Evolutionary conservation across 345 rosid species (phyloP).

Genomic region (Populus tremula): DNA sequence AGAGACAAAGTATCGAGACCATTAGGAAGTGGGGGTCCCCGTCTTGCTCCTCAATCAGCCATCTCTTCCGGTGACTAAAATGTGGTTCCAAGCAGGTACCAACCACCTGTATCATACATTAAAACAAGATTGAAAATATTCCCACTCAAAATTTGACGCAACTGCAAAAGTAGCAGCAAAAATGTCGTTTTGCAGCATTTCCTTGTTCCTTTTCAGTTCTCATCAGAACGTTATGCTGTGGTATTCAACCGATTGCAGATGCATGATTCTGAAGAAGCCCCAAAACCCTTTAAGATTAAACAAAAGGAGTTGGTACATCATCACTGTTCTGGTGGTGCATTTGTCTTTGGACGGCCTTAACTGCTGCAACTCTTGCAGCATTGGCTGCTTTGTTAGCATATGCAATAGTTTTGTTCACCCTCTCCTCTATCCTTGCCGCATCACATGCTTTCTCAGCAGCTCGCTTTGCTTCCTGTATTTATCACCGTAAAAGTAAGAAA

Average conservation of each 20-base stretch:
- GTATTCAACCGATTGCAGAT: not conserved
- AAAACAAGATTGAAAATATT: not conserved
- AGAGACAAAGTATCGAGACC: not conserved
- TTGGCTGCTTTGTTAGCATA: slow-evolving; percentile 79
- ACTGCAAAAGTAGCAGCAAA: slow-evolving; percentile 3
- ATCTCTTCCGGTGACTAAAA: not conserved
- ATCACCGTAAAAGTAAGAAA: slow-evolving; percentile 4
- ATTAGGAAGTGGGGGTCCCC: not conserved
- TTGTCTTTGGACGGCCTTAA: slow-evolving; percentile 67
- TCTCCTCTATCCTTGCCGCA: slow-evolving; percentile 54
- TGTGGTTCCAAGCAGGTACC: slow-evolving; percentile 13
- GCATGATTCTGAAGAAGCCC: not conserved
- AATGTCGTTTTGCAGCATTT: not conserved
- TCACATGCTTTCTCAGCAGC: slow-evolving; percentile 60
- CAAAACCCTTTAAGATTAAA: slow-evolving; percentile 2
- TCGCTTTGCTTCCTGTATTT: slow-evolving; percentile 62
- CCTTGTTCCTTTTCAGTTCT: not conserved
- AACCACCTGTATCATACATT: not conserved
- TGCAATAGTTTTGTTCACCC: slow-evolving; percentile 61
- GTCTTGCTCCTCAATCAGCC: slow-evolving; percentile 19
- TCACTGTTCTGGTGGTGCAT: slow-evolving; percentile 37
- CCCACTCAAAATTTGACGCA: not conserved
- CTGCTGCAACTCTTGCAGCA: slow-evolving; percentile 82
- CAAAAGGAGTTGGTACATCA: slow-evolving; percentile 16
- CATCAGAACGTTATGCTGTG: not conserved